Conservation (phyloP, 257 asterid species). For the Nicotiana paniculata region DNA sequence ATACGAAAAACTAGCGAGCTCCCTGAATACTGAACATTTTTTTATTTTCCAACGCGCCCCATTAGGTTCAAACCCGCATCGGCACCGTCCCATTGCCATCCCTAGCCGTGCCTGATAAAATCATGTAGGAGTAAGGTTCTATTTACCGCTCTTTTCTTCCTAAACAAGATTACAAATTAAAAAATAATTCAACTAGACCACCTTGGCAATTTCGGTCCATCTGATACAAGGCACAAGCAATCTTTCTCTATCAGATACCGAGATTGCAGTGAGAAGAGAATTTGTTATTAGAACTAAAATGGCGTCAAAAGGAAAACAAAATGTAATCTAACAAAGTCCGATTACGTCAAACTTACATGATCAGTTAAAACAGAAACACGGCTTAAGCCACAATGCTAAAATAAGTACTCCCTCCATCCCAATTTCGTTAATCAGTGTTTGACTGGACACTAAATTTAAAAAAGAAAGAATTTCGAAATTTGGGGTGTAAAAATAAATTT, state of each 20-base stretch:
- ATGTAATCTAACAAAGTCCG: neutral
- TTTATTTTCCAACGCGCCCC: no score
- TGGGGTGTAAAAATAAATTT: no score
- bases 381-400: neutral
- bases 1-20: no score
- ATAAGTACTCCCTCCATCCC: neutral
- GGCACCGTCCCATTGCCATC: no score
- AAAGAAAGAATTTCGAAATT: no score
- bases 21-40: no score
- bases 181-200: constrained; percentile 2
- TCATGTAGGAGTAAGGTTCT: neutral
- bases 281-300: neutral
- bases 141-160: neutral
- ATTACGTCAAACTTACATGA: neutral
- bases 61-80: no score
- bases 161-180: neutral
- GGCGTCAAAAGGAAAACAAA: neutral
- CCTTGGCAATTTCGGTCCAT: constrained; percentile 98
- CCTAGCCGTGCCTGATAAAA: neutral
- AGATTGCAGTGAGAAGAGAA: neutral
- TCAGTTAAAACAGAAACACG: neutral
- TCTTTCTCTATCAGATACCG: neutral
- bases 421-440: no score
- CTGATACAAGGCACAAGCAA: constrained; percentile 39
- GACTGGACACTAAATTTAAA: no score